These are phyloP conservation scores for Fraxinus angustifolia DNA, from an alignment of 305 asterid species.

Conservation along the genomic window DNA sequence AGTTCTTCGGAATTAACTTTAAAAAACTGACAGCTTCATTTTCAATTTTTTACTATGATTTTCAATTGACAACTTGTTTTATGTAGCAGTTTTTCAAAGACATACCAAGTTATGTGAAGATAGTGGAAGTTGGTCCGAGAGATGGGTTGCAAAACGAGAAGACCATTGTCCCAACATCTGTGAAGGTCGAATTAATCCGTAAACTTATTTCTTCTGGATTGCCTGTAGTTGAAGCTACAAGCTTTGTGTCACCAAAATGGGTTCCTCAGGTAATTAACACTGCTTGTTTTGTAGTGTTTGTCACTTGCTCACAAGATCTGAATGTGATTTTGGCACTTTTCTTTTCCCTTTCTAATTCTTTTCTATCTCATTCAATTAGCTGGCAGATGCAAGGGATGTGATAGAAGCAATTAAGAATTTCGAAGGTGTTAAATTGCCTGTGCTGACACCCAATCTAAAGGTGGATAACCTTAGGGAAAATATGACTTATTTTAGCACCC, in stretches of 20 bases:
- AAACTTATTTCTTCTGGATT: conserved; percentile 77
- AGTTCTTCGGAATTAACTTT: conserved; percentile 9
- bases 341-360: conserved; percentile 15
- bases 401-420: conserved; percentile 70
- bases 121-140: conserved; percentile 96
- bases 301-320: neutral
- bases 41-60: conserved; percentile 10
- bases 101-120: conserved; percentile 74
- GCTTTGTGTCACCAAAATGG: conserved; percentile 98
- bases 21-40: neutral
- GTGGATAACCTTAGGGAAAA: conserved; percentile 25
- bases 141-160: conserved; percentile 95
- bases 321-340: neutral
- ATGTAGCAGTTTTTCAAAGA: conserved; percentile 56
- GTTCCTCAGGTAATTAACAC: conserved; percentile 79
- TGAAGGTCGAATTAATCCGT: conserved; percentile 68
- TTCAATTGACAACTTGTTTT: conserved; percentile 20
- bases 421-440: conserved; percentile 79
- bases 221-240: conserved; percentile 88
- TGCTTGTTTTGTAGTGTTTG: neutral
- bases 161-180: conserved; percentile 67
- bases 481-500: conserved; percentile 5
- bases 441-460: conserved; percentile 84
- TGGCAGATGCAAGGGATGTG: conserved; percentile 92
- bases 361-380: conserved; percentile 40